Evolutionary conservation across 208 protist genomes (phyloP), one percentile per base, ranked within the genome.

Genomic region (Trypanosomatidae sp.): DNA sequence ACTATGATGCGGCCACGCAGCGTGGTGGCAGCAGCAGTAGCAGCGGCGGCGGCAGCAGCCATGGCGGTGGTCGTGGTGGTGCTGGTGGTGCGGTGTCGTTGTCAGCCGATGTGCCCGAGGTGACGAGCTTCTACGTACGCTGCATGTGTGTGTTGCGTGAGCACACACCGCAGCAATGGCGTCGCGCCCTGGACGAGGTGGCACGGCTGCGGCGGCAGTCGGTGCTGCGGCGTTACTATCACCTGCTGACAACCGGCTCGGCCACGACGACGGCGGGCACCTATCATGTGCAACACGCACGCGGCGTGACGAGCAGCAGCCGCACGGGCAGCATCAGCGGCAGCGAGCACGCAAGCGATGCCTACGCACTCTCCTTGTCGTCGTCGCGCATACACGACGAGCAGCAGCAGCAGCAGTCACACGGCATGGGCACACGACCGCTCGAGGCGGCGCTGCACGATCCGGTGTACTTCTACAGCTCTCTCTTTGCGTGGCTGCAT

Each of bases 401-500:
- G 15, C 13, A 33, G 26, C 23, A 23, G 5, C n/a, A 18, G 5
- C 6, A 22, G 26, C 16, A 37, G 23, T 7, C 4, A 46, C 13
- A 19, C 10, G 53, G 35, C 38, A 55, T 56, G 54, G 68, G 71
- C 6, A 18, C 33, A 4, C 70, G 74, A 15, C 79, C 84, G 10
- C 59, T 92, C 7, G 79, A 92, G 47, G 74, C 77, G 53, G 84
- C 87, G 46, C 65, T 89, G 24, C 55, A 74, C 50, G 73, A 89
- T 39, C 79, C 79, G 3, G 61, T 81, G 7, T 78, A 73, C 43
- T 92, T 92, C 44, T 92, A 87, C 32, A 72, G 75, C 46, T 66
- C 74, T 2, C 55, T 92, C 18, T 88, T 87, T 37, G 84, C 84
- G 8, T 92, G 78, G 73, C 50, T 88, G 48, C 79, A 92, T 48